Conservation (phyloP, 176 grass and related monocot species). For the Coix lacrymajobi region DNA sequence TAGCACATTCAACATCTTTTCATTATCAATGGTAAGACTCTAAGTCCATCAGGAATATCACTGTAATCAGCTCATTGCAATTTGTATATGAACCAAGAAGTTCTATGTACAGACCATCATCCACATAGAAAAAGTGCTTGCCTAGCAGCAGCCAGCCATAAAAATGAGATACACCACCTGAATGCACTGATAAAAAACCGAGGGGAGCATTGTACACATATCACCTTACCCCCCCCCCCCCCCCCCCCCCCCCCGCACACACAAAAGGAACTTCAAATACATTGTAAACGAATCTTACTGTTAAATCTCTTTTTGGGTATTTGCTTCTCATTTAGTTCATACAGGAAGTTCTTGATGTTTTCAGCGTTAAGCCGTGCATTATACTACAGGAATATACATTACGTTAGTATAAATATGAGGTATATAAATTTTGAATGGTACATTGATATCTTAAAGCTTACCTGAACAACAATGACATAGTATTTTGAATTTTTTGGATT, state of each 20-base stretch:
- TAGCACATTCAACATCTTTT: neutral
- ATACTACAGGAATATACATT: constrained; percentile 59
- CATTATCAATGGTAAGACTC: neutral
- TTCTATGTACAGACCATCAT: neutral
- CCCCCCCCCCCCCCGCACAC: too few relatives aligned
- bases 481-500: constrained; percentile 97
- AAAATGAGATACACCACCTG: neutral
- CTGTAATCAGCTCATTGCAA: neutral
- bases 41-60: neutral
- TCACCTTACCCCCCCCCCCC: neutral
- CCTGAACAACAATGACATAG: constrained; percentile 93
- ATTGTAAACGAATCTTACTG: constrained; percentile 56
- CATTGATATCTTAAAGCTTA: constrained; percentile 30
- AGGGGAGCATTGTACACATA: neutral
- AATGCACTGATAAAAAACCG: neutral
- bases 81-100: neutral
- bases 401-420: constrained; percentile 5
- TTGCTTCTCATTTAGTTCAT: constrained; percentile 65
- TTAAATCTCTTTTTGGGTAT: constrained; percentile 95
- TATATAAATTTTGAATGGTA: neutral
- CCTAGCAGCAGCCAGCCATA: neutral
- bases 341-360: constrained; percentile 87
- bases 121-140: neutral
- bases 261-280: neutral
- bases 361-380: constrained; percentile 85